These are phyloP conservation scores for Paradendryphiella salina DNA, from an alignment of 2,329 filamentous ascomycete species.

Conservation along the genomic window DNA sequence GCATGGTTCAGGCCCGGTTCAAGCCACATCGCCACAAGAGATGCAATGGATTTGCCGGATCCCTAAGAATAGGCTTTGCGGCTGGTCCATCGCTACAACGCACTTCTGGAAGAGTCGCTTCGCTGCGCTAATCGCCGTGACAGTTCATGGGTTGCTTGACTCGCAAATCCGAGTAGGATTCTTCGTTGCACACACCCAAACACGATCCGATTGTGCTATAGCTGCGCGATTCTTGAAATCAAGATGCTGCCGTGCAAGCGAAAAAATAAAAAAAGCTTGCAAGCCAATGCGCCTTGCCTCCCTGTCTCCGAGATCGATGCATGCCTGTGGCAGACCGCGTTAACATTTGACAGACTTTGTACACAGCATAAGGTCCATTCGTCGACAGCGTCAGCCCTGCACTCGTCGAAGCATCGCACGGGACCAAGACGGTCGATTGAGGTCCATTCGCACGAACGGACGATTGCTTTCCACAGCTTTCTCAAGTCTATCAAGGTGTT, in stretches of 20 bases:
- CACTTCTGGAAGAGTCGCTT: background rate
- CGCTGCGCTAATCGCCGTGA: conserved; percentile 3
- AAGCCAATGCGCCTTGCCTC: too few species aligned
- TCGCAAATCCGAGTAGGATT: background rate
- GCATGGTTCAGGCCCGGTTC: conserved; percentile 4
- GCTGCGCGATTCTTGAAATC: background rate
- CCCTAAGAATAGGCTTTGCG: conserved; percentile 1
- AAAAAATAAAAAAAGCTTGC: too few species aligned
- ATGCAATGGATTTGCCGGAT: conserved; percentile 3
- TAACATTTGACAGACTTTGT: background rate
- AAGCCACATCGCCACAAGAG: conserved; percentile 11
- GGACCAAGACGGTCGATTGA: too few species aligned
- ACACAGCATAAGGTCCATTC: background rate
- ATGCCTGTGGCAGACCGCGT: background rate
- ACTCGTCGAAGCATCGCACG: too few species aligned
- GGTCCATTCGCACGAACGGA: too few species aligned
- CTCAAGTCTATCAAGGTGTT: too few species aligned
- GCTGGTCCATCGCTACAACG: background rate
- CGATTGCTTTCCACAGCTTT: too few species aligned
- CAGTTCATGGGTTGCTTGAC: conserved; percentile 1
- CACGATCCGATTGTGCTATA: background rate
- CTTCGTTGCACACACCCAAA: background rate
- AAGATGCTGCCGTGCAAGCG: too few species aligned
- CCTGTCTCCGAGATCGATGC: too few species aligned
- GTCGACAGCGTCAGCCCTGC: background rate